These are phyloP conservation scores for Colletotrichum navitas DNA, from an alignment of 2,329 filamentous ascomycete species.

Conservation along the genomic window DNA sequence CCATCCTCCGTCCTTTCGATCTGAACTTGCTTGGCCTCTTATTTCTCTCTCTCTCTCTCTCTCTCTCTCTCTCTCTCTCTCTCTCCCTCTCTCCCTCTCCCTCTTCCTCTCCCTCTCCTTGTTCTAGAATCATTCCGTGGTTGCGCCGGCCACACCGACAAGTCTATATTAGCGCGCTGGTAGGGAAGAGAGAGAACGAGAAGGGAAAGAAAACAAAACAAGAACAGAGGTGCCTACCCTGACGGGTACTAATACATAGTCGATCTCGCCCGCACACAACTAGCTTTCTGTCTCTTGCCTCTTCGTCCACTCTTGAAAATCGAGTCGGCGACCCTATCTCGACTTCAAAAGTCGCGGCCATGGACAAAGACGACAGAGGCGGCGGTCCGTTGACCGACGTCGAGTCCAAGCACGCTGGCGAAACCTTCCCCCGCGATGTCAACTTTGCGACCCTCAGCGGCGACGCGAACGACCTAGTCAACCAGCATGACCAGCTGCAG, in stretches of 20 bases:
- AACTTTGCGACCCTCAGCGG: slow-evolving; percentile 44
- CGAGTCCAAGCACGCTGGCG: slow-evolving; percentile 45
- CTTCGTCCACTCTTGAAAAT: neutral
- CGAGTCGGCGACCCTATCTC: neutral
- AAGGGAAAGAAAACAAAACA: neutral
- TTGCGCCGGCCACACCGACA: slow-evolving; percentile 35
- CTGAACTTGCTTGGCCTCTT: slow-evolving; percentile 3
- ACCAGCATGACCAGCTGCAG: slow-evolving; percentile 60
- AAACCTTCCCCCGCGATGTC: slow-evolving; percentile 41
- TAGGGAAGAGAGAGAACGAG: neutral
- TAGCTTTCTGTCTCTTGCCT: neutral
- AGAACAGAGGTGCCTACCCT: neutral
- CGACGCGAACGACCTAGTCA: slow-evolving; percentile 52
- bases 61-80: neutral
- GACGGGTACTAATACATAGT: neutral
- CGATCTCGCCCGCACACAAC: slow-evolving; percentile 4
- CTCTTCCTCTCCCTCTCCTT: neutral
- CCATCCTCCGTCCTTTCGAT: neutral
- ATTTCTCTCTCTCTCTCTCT: neutral
- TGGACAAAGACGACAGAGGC: slow-evolving; percentile 39
- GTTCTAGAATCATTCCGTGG: slow-evolving; percentile 32
- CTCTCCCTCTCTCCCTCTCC: neutral
- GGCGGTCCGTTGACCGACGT: slow-evolving; percentile 38
- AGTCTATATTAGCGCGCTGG: slow-evolving; percentile 1
- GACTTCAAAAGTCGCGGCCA: slow-evolving; percentile 7